phyloP scores from a whole-genome alignment of 176 grass and related monocot genomes.

The Tillandsia fasciculata region DNA sequence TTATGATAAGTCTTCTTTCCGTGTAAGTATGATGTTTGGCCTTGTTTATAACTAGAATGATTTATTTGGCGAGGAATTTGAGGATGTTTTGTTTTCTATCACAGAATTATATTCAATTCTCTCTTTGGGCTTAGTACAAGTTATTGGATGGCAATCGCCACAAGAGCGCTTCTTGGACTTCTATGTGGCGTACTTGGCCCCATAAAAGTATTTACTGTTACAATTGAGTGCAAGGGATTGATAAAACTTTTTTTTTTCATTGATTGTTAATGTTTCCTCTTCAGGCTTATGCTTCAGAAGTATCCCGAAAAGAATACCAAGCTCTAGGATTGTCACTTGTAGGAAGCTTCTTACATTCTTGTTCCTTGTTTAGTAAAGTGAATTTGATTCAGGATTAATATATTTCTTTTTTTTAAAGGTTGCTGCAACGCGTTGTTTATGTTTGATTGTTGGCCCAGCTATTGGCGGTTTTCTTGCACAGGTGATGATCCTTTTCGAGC shows the following conservation, averaged over 20 bases:
- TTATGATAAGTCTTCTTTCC: conserved; percentile 38
- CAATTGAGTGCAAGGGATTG: not conserved
- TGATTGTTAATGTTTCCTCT: not conserved
- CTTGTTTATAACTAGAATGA: not conserved
- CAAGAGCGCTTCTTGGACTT: conserved; percentile 41
- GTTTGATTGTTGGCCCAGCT: conserved; percentile 60
- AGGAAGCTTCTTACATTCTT: conserved; percentile 16
- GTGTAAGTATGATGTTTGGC: conserved; percentile 29
- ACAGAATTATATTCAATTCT: conserved; percentile 51
- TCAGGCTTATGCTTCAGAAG: conserved; percentile 73
- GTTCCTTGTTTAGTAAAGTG: not conserved
- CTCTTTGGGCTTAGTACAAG: conserved; percentile 54
- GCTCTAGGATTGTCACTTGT: conserved; percentile 45
- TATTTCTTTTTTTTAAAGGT: conserved; percentile 26
- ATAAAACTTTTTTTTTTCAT: not conserved
- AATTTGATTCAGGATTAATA: not conserved
- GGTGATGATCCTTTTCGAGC: conserved; percentile 13
- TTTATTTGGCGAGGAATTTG: conserved; percentile 8
- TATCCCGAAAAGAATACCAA: conserved; percentile 40
- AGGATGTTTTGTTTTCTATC: conserved; percentile 10
- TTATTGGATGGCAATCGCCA: conserved; percentile 63
- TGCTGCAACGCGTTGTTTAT: conserved; percentile 39
- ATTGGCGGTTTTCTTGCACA: conserved; percentile 60
- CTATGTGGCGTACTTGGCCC: conserved; percentile 42
- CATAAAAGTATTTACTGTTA: conserved; percentile 36